A percentile compares a stretch with the other conserved stretches of the same genome.
phyloP scores from a whole-genome alignment of 1,139 yeast genomes.

The Suhomyces chickasaworum region DNA sequence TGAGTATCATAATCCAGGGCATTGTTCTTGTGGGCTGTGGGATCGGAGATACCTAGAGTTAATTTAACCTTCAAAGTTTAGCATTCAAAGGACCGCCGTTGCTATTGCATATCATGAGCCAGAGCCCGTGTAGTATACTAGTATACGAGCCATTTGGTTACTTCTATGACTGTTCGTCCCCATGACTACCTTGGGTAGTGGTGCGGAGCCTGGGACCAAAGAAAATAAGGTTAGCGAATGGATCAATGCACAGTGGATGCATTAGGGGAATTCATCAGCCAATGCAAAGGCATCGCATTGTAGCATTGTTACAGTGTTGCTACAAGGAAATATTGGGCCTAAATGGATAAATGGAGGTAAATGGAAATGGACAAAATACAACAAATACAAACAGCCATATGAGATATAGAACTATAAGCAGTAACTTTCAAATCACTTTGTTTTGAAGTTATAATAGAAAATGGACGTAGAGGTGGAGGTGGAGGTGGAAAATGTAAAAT shows the following conservation, averaged over 20 bases:
- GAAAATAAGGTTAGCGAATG: slow-evolving; percentile 1
- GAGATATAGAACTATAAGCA: too few species aligned
- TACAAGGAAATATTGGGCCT: too few species aligned
- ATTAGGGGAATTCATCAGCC: neutral
- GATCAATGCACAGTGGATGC: slow-evolving; percentile 2
- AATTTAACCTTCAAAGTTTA: neutral
- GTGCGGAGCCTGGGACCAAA: neutral
- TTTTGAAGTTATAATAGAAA: too few species aligned
- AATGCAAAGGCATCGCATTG: neutral
- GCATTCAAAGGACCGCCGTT: too few species aligned
- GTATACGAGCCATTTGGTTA: neutral
- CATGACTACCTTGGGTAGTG: slow-evolving; percentile 1
- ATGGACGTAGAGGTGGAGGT: too few species aligned
- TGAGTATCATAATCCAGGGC: slow-evolving; percentile 2
- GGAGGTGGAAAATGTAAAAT: too few species aligned
- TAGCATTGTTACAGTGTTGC: neutral
- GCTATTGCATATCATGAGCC: neutral
- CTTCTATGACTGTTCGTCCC: slow-evolving; percentile 1
- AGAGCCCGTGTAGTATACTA: neutral
- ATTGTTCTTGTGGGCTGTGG: slow-evolving; percentile 1
- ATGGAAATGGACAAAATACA: too few species aligned
- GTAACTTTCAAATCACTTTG: too few species aligned
- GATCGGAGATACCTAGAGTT: slow-evolving; percentile 3
- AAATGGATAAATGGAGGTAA: neutral
- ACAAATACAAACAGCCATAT: too few species aligned